Evolutionary conservation across 148 eudicot species (phyloP).

Genomic region (Fagopyrum homotropicum): DNA sequence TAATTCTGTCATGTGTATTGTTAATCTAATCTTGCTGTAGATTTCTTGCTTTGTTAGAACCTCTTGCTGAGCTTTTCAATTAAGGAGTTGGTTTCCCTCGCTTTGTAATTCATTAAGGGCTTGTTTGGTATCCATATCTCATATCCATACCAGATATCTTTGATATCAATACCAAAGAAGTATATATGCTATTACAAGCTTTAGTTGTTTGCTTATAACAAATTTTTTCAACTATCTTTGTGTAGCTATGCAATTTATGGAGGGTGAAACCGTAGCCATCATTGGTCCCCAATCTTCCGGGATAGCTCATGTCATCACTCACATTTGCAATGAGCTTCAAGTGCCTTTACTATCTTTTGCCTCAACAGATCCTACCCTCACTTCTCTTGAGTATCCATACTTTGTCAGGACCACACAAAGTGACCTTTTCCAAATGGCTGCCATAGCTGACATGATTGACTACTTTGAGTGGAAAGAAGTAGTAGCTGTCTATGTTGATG

Average conservation of each 20-base stretch:
- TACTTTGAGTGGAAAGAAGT: slow-evolving; percentile 54
- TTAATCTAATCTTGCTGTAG: no score
- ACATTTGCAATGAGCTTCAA: slow-evolving; percentile 49
- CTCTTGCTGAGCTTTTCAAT: no score
- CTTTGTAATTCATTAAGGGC: no score
- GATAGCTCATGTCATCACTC: slow-evolving; percentile 38
- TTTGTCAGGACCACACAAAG: slow-evolving; percentile 41
- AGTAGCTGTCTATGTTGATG: slow-evolving; percentile 46
- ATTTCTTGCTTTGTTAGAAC: no score
- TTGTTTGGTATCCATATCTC: no score
- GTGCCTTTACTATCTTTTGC: slow-evolving; percentile 59
- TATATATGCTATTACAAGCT: not conserved
- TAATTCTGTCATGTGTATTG: no score
- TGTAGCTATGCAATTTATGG: slow-evolving; percentile 68
- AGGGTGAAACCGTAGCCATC: slow-evolving; percentile 46
- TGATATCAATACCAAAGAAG: not conserved
- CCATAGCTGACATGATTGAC: slow-evolving; percentile 45
- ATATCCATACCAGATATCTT: not conserved
- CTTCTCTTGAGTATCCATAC: slow-evolving; percentile 47
- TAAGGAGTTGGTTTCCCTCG: no score
- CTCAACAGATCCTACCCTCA: slow-evolving; percentile 55
- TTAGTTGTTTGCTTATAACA: not conserved
- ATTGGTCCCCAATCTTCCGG: slow-evolving; percentile 68
- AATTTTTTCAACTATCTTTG: not conserved
- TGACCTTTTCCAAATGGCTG: slow-evolving; percentile 61